Conservation (phyloP, 495 filamentous ascomycete species). For the Penicillium argentinense region DNA sequence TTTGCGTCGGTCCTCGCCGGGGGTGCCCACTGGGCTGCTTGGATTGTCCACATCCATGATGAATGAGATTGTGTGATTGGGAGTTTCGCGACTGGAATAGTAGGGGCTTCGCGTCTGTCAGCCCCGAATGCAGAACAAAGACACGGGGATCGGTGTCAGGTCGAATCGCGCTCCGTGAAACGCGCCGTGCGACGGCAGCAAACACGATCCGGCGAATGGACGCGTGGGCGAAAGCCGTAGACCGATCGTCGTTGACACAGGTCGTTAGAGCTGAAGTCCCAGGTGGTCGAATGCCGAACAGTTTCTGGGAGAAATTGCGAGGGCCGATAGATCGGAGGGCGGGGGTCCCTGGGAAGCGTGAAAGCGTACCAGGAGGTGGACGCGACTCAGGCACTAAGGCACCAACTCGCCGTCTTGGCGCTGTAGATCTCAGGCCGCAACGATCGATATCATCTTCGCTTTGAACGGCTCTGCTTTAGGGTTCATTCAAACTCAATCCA, state of each 20-base stretch:
- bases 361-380: slow-evolving; percentile 12
- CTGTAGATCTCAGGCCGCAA: too few species aligned
- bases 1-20: slow-evolving; percentile 65
- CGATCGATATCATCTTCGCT: too few species aligned
- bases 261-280: not conserved
- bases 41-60: slow-evolving; percentile 40
- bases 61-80: not conserved
- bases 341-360: slow-evolving; percentile 8
- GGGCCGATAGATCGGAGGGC: slow-evolving; percentile 5
- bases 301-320: not conserved
- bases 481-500: too few species aligned
- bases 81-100: slow-evolving; percentile 6
- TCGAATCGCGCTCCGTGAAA: slow-evolving; percentile 29
- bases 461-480: too few species aligned
- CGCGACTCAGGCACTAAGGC: slow-evolving; percentile 6
- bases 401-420: too few species aligned
- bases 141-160: slow-evolving; percentile 7
- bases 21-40: slow-evolving; percentile 26
- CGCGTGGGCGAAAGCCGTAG: not conserved
- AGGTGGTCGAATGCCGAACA: not conserved
- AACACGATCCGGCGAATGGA: slow-evolving; percentile 7
- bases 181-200: slow-evolving; percentile 27
- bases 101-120: not conserved
- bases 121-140: not conserved
- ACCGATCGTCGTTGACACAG: not conserved